Evolutionary conservation across 2,329 filamentous ascomycete species (phyloP), one percentile per base, ranked within the genome.

Genomic region (Penicillium expansum): DNA sequence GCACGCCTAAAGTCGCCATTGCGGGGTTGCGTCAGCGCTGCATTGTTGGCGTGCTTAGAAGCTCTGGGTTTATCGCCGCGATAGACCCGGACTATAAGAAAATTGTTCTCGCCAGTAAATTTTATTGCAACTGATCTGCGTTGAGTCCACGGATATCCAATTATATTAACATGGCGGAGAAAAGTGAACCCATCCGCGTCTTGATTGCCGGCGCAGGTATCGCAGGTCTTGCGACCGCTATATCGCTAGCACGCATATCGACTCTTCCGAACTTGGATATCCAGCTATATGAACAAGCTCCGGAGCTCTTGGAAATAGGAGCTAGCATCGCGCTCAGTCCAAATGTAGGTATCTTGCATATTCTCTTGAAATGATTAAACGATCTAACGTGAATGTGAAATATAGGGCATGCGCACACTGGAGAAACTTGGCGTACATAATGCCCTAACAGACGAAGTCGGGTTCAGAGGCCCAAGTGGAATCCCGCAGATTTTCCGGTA

Each of bases 141-240:
- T 2, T 24, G 5, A n/a, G 11, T 30, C 24, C 11, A 27, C 43
- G 4, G 13, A n/a, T 6, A 33, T 27, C 14, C 7, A 16, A 54
- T 30, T 49, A 11, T 22, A 27, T 37, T 18, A 22, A 39, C 0
- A 61, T 57, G 57, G 18, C 48, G 16, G 54, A 38, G 18, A 27
- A 47, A 33, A 14, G 14, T 2, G 18, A 55, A 10, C 37, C 48
- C 2, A 33, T 63, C 47, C 68, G 72, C 9, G 70, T 83, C 6
- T 76, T 79, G 38, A 79, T 83, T 43, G 69, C 78, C 3, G 81
- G 81, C 29, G 80, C 78, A 24, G 80, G 80, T 20, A 82, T 83
- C 39, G 79, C 52, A 74, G n/a, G 81, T 0, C 74, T 83, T 5
- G 76, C 76, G 14, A 72, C 79, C 2, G 79, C 79, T 11, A 78